Base-by-base conservation (phyloP, 179 eudicot species). In the Beta corolliflora region DNA sequence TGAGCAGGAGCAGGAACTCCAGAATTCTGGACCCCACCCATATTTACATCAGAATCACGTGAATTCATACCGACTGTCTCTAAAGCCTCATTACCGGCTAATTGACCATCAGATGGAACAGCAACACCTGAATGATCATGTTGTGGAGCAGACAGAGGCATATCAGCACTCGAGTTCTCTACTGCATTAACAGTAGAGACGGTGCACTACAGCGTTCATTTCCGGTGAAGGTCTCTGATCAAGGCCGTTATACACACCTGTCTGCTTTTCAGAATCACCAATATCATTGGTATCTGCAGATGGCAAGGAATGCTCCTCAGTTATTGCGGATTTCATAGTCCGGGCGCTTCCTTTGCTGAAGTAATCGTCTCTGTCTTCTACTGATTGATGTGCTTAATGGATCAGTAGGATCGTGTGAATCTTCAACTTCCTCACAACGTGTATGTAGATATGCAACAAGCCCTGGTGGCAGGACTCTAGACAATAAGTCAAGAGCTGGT, bases 401-500 rank as follows among this genome's bases (percentile, higher is more conserved):
- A 81, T 89, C 87, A 77, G 88, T 76, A 70, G 77, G 76, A 88
- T 82, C 83, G 36, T 85, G 85, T 36, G 88, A 83, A 80, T 90
- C 91, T 78, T 94, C 98, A 83, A 71, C 81, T 53, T 88, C 97
- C 84, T 92, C 96, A 70, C 95, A 87, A 9, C 91, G 88, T 29
- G 99, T 97, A 83, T 94, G 95, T 78, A 97, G 84, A 89, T 94
- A 97, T 70, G 99, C 99, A 75, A 97, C 99, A 83, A 97, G 93
- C 75, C 99, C 98, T 21, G 99, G 98, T 73, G 99, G 99, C 75
- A 97, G 92, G 86, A 97, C 97, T 84, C 99, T 92, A 11, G 97
- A 93, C 77, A 94, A 82, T 76, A 94, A 82, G 84, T 91, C 93
- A 86, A 97, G 97, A 79, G 99, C 99, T 54, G 98, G 99, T 79